Evolutionary conservation across 1,284 basidiomycete species (phyloP), one percentile per base, ranked within the genome.

Genomic region (Ganoderma boninense): DNA sequence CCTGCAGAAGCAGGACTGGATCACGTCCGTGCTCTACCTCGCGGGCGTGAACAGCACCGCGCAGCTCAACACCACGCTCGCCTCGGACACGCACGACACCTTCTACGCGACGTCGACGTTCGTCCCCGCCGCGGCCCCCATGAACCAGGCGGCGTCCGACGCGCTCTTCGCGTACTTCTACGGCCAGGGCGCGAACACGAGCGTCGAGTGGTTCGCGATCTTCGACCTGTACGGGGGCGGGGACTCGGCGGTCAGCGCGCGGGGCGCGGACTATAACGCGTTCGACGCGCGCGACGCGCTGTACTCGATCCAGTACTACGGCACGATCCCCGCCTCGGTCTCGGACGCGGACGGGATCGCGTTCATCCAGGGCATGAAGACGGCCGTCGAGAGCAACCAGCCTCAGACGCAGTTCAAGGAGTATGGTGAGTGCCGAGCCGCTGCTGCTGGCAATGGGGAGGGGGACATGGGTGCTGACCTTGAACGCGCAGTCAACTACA

Each of bases 231-330:
- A 63, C 26, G 68, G 68, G 32, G 68, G 68, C 42, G 68, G 68
- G 1, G 59, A 65, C n/a, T 69, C 68, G 26, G 68, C n/a, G 20
- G 32, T 69, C 13, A 32, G 49, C 63, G 38, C 23, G 26, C 10
- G 35, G 11, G 49, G 10, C n/a, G 29, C 52, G 38, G 68, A 69
- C 43, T 38, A 7, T n/a, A 69, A 66, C 60, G 32, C 68, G 60
- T 69, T 66, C 60, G 40, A 69, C 52, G 68, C 40, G 26, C 68
- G 68, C 52, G 61, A 69, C 52, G 64, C 68, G 59, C 68, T 69
- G 13, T 69, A 69, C 60, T 62, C 64, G 40, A 69, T 69, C 64
- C 68, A 66, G 64, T 69, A 69, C 64, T 69, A 69, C 60, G 68
- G 68, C 49, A 66, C 68, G 64, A 69, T 69, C 59, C 68, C 68